Evolutionary conservation across 2,329 filamentous ascomycete genomes (phyloP), one percentile per base, ranked within the genome.

Genomic region (Trichophyton verrucosum): DNA sequence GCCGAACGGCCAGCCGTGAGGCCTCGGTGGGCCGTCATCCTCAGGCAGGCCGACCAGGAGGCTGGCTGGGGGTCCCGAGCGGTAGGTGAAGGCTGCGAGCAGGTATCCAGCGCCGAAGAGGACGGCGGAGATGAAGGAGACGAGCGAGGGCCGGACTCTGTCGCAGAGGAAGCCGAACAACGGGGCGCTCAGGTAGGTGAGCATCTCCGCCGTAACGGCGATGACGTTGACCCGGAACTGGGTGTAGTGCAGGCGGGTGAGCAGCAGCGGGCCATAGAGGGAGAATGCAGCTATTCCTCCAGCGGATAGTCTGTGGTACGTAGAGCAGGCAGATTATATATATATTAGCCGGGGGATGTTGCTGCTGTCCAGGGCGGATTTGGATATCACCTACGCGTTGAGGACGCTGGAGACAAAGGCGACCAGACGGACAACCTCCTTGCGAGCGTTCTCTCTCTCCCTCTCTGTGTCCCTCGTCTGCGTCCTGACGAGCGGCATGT

Each of bases 261-360:
- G 89, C 76, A 99, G 90, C 56, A 95, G 80, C 66, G 89, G 91
- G 7, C 88, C 94, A 72, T 97, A 99, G 36, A 99, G 84, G 40
- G 91, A 96, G 77, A 94, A 99, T 57, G 91, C 88, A 57, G 90
- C 91, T 69, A 97, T 89, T 68, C 89, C 95, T 64, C 92, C 94
- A 33, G 91, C 92, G 72, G 89, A 94, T 36, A 96, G 81, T 66
- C 78, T 80, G 66, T 30, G 27, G 27, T 30, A 30, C 42, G 60
- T 57, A 20, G 61, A 40, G 20, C 11, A 42, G 6, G 7, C 8
- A 2, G 5, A 44, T 27, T 40, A 4, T 13, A 38, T 9, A 38
- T 57, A 38, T 9, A 38, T 57, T 17, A 60, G 64, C 61, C 46
- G 59, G 59, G 64, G 56, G n/a, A n/a, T 57, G 17, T 49, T 30